A percentile compares a stretch with the other conserved stretches of the same genome.
Evolutionary conservation across 1,139 yeast genomes (phyloP).

Genomic region (Spathaspora sp.): DNA sequence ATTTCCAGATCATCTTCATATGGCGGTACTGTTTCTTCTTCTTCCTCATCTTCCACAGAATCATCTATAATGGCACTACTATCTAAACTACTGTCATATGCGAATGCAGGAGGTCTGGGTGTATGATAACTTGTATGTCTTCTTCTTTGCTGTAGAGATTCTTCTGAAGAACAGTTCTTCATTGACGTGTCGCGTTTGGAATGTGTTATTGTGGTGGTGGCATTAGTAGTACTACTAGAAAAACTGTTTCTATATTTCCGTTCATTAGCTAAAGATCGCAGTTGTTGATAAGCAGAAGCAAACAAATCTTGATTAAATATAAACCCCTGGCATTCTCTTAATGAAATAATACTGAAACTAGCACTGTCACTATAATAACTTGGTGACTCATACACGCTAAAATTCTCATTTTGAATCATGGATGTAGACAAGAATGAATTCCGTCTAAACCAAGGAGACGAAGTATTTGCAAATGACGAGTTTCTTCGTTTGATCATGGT

Average conservation of each 20-base stretch:
- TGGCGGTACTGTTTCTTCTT: conserved; percentile 8
- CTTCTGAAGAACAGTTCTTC: conserved; percentile 2
- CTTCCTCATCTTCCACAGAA: conserved; percentile 13
- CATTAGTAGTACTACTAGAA: conserved; percentile 2
- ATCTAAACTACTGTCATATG: conserved; percentile 11
- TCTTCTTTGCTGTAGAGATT: conserved; percentile 15
- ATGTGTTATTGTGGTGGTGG: conserved; percentile 1
- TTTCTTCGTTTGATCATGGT: conserved; percentile 25
- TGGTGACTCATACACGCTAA: conserved; percentile 53
- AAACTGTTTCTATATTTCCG: conserved; percentile 21
- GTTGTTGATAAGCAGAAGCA: conserved; percentile 66
- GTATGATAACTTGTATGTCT: conserved; percentile 37
- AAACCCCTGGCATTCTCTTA: conserved; percentile 71
- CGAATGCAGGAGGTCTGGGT: conserved; percentile 24
- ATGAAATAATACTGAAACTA: conserved; percentile 42
- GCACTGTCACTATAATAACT: conserved; percentile 28
- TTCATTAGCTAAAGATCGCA: conserved; percentile 44
- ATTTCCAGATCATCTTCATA: conserved; percentile 19
- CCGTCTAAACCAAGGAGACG: conserved; percentile 59
- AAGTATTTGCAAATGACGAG: conserved; percentile 48
- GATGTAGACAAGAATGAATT: conserved; percentile 59
- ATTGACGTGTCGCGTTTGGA: background rate
- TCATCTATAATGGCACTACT: conserved; percentile 7
- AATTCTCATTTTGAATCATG: conserved; percentile 63
- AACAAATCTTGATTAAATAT: conserved; percentile 72